These are phyloP conservation scores for Lanzia echinophila DNA, from an alignment of 2,329 filamentous ascomycete species.

Conservation along the genomic window DNA sequence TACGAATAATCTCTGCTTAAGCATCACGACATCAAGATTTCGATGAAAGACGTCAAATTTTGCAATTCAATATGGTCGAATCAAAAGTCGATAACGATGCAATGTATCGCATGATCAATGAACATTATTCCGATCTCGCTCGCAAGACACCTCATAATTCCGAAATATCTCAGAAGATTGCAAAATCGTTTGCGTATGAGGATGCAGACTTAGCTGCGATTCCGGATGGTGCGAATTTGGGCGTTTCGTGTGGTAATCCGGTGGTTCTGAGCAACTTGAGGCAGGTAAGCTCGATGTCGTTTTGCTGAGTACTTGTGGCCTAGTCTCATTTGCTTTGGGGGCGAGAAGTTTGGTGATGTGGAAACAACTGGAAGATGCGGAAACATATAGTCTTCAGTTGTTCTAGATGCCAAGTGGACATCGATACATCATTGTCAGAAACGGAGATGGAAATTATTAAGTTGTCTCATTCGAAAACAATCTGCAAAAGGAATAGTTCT, in stretches of 20 bases:
- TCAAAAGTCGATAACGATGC: not conserved
- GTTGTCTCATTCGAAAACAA: too few species aligned
- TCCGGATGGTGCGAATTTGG: conserved; percentile 20
- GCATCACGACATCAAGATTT: too few species aligned
- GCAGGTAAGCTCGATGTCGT: conserved; percentile 35
- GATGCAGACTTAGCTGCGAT: conserved; percentile 1
- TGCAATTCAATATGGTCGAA: not conserved
- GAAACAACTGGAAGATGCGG: too few species aligned
- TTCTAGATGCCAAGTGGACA: too few species aligned
- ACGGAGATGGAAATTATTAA: too few species aligned
- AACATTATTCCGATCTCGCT: not conserved
- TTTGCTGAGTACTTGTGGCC: conserved; percentile 1
- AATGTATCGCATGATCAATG: not conserved
- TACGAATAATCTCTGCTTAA: too few species aligned
- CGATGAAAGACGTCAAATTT: not conserved
- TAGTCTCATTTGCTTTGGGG: too few species aligned
- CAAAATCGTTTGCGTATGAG: not conserved
- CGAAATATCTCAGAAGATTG: not conserved
- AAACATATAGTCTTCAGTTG: too few species aligned
- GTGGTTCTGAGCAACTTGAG: conserved; percentile 15
- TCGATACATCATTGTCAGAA: too few species aligned
- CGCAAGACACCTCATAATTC: not conserved
- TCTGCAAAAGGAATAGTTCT: too few species aligned
- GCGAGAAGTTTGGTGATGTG: too few species aligned
- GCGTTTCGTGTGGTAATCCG: conserved; percentile 21